Evolutionary conservation across 805 yeast species (phyloP).

Genomic region (Candida pseudofarinosa): DNA sequence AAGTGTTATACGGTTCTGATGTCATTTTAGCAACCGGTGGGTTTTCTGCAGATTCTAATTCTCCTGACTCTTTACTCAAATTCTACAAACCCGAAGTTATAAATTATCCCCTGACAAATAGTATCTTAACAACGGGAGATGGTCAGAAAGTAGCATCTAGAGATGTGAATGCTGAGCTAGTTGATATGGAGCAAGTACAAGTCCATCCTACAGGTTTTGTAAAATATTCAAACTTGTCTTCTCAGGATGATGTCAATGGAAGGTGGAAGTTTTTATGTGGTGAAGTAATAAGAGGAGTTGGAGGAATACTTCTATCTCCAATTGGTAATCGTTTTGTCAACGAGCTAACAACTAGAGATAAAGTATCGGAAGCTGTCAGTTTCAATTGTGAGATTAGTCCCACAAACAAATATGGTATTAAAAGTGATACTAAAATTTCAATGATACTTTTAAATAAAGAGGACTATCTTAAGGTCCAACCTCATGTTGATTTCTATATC

Average conservation of each 20-base stretch:
- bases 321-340: conserved; percentile 48
- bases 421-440: conserved; percentile 12
- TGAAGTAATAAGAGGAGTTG: conserved; percentile 56
- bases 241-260: conserved; percentile 24
- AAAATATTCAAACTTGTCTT: conserved; percentile 24
- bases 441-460: conserved; percentile 36
- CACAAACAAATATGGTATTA: conserved; percentile 6
- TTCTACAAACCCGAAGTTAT: conserved; percentile 45
- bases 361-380: conserved; percentile 43
- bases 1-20: conserved; percentile 11
- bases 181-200: conserved; percentile 58
- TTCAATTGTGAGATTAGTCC: conserved; percentile 17
- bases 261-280: conserved; percentile 57
- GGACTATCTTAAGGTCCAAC: conserved; percentile 42
- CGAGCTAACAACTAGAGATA: conserved; percentile 52
- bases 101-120: conserved; percentile 52
- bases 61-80: conserved; percentile 31
- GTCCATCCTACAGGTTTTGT: conserved; percentile 63
- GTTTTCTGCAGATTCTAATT: conserved; percentile 40
- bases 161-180: conserved; percentile 43
- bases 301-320: conserved; percentile 50
- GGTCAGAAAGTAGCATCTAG: conserved; percentile 47
- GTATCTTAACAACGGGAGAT: conserved; percentile 55
- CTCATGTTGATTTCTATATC: conserved; percentile 50
- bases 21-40: conserved; percentile 61